Evolutionary conservation across 179 eudicot species (phyloP).

Genomic region (Beta macrorhiza): DNA sequence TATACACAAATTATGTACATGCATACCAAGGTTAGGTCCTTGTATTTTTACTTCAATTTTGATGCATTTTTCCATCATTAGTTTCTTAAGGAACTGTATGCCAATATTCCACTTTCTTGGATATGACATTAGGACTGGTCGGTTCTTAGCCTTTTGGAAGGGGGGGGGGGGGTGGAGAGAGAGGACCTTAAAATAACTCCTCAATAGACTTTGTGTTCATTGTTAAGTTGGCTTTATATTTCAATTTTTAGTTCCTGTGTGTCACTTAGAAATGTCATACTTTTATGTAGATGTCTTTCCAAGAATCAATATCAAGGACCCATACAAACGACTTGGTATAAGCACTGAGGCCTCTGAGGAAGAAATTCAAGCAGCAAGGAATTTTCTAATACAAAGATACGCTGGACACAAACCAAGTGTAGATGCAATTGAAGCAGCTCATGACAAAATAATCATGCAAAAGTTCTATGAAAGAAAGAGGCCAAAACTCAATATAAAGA

Average conservation of each 20-base stretch:
- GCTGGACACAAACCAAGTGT: constrained; percentile 84
- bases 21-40: background rate
- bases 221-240: background rate
- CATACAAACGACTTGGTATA: constrained; percentile 88
- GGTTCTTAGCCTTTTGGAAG: too few relatives aligned
- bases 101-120: too few relatives aligned
- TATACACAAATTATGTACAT: background rate
- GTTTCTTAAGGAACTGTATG: too few relatives aligned
- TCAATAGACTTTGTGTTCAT: background rate
- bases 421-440: constrained; percentile 94
- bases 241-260: background rate
- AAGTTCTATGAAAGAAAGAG: constrained; percentile 74
- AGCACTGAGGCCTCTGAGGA: constrained; percentile 91
- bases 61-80: too few relatives aligned
- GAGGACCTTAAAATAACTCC: too few relatives aligned
- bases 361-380: constrained; percentile 88
- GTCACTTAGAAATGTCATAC: background rate
- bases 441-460: constrained; percentile 91
- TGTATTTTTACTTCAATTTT: too few relatives aligned
- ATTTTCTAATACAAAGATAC: constrained; percentile 75
- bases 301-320: constrained; percentile 80
- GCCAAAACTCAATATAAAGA: constrained; percentile 77
- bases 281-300: constrained; percentile 72
- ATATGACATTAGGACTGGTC: too few relatives aligned
- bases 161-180: too few relatives aligned